These are phyloP conservation scores for Wickerhamomyces subpelliculosus DNA, from an alignment of 805 yeast genomes.

Conservation along the genomic window DNA sequence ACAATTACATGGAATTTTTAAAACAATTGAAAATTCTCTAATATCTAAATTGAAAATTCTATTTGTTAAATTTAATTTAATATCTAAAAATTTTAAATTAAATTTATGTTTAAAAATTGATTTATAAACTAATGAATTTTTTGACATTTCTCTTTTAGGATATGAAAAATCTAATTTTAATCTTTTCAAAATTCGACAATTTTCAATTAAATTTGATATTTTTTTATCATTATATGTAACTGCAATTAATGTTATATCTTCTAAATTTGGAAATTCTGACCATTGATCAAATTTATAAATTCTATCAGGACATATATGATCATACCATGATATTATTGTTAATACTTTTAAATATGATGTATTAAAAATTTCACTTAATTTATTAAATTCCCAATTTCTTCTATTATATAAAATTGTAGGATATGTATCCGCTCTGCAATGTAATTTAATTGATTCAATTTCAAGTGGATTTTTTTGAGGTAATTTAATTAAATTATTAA, in stretches of 20 bases:
- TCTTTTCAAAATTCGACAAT: slow-evolving; percentile 25
- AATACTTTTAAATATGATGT: slow-evolving; percentile 26
- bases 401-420: slow-evolving; percentile 22
- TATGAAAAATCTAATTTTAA: slow-evolving; percentile 33
- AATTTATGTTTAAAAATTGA: slow-evolving; percentile 27
- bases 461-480: slow-evolving; percentile 24
- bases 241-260: slow-evolving; percentile 35
- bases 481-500: slow-evolving; percentile 24
- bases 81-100: slow-evolving; percentile 31
- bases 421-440: slow-evolving; percentile 35
- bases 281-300: slow-evolving; percentile 30
- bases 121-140: slow-evolving; percentile 25
- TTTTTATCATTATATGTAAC: slow-evolving; percentile 25
- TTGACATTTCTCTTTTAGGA: slow-evolving; percentile 26
- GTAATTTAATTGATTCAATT: slow-evolving; percentile 30
- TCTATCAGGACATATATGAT: slow-evolving; percentile 25
- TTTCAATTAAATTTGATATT: slow-evolving; percentile 25
- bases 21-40: slow-evolving; percentile 7
- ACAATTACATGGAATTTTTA: slow-evolving; percentile 16
- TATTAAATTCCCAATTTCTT: slow-evolving; percentile 13
- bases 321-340: slow-evolving; percentile 38
- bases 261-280: slow-evolving; percentile 27
- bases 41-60: slow-evolving; percentile 15
- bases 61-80: slow-evolving; percentile 22
- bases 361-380: slow-evolving; percentile 31